Evolutionary conservation across 768 basidiomycete species (phyloP).

Genomic region (Daedaleopsis nitida): DNA sequence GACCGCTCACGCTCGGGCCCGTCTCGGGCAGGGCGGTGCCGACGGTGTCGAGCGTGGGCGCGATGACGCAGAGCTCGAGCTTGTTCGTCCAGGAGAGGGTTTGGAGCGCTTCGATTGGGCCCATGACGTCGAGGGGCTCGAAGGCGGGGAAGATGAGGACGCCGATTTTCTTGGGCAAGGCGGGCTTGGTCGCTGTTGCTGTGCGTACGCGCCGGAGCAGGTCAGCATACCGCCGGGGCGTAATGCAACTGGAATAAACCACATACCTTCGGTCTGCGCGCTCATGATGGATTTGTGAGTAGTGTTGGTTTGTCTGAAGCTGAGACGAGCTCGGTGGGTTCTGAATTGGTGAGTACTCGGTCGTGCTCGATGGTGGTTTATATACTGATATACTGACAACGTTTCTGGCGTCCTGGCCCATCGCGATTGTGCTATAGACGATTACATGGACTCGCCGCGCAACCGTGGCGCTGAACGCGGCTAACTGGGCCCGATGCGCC

Average conservation of each 20-base stretch:
- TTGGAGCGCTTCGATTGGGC: not conserved
- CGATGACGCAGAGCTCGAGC: not conserved
- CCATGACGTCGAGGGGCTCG: constrained; percentile 5
- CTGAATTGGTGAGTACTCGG: too few relatives aligned
- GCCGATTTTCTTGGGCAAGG: not conserved
- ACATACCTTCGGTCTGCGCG: not conserved
- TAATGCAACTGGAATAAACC: not conserved
- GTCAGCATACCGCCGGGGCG: not conserved
- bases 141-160: constrained; percentile 1
- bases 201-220: not conserved
- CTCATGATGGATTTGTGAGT: not conserved
- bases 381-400: too few relatives aligned
- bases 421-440: too few relatives aligned
- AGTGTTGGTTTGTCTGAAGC: too few relatives aligned
- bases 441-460: too few relatives aligned
- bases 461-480: too few relatives aligned
- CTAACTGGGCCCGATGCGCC: too few relatives aligned
- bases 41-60: not conserved
- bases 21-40: not conserved
- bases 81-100: not conserved
- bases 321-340: too few relatives aligned
- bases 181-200: not conserved
- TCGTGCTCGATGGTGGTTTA: too few relatives aligned
- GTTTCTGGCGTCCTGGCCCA: too few relatives aligned
- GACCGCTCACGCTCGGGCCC: not conserved